Base-by-base conservation (phyloP, 352 stramenopile genomes). In the Globisporangium cylindrosporum region DNA sequence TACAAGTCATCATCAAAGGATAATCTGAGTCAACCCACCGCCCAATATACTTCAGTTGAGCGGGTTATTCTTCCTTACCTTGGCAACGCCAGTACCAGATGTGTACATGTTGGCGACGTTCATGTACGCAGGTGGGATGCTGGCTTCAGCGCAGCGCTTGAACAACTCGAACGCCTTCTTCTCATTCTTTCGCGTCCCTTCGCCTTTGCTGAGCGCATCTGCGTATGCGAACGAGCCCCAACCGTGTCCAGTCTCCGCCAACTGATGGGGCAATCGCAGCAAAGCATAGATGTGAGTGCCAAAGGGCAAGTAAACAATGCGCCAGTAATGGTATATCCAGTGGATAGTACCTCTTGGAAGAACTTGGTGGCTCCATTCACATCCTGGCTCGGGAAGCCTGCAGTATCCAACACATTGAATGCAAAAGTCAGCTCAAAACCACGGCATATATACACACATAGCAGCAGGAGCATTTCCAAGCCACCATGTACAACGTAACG, bases 41-140 rank as follows among this genome's bases (percentile, higher is more conserved):
- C 46, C 4, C 49, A 27, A 7, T 3, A 25, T 25, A 6, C 9
- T 56, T 56, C 49, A 8, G 8, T 29, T 4, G 49, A 29, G n/a
- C 3, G 14, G n/a, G 6, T 18, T 27, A 4, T 29, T 34, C 24
- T 53, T 32, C 29, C 38, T 46, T 68, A 93, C 87, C 75, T 95
- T 95, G n/a, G 76, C 48, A 4, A 85, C 86, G 14, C 86, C 88
- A 12, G 72, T 88, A 36, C 88, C 88, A 8, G 73, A 77, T 9
- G 73, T 79, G 67, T 93, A 95, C 86, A 95, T 93, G 66, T 91
- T 94, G 68, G 85, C 80, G 43, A 95, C 82, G 48, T 93, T 93
- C 64, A 93, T 80, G 75, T 83, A 94, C 5, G 88, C 85, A 4
- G 86, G 86, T 5, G 85, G 85, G 34, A 95, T 77, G 53, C 77